Percentiles rank a stretch among this genome's conserved stretches.
These are phyloP conservation scores for Fraxinus angustifolia DNA, from an alignment of 305 asterid genomes.

Conservation along the genomic window DNA sequence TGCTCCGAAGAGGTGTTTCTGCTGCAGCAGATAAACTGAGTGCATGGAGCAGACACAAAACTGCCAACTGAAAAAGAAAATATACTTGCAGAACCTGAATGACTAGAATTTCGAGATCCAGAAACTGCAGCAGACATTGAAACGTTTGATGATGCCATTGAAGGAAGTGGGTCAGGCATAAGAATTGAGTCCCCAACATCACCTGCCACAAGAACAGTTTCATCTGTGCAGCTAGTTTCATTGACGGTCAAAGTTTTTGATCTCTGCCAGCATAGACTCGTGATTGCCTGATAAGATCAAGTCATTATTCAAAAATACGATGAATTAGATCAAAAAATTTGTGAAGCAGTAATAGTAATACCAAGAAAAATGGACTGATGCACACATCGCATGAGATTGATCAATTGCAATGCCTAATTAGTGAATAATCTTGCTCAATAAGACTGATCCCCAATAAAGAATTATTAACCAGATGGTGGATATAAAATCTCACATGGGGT, in stretches of 20 bases:
- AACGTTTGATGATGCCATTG: constrained; percentile 59
- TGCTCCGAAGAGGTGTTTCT: constrained; percentile 71
- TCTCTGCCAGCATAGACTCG: constrained; percentile 95
- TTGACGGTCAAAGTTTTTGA: constrained; percentile 63
- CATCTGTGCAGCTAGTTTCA: constrained; percentile 71
- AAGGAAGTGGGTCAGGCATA: constrained; percentile 98
- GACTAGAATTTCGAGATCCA: constrained; percentile 63
- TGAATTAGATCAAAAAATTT: constrained; percentile 6
- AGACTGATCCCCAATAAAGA: neutral
- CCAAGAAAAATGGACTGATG: neutral
- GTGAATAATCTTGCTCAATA: neutral
- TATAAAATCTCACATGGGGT: neutral
- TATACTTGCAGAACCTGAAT: constrained; percentile 55
- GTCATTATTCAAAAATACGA: constrained; percentile 17
- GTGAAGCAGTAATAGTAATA: neutral
- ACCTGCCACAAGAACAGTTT: constrained; percentile 76
- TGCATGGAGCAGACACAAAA: constrained; percentile 45
- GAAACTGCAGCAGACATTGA: constrained; percentile 50
- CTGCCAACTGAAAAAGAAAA: constrained; percentile 49
- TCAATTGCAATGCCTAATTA: neutral
- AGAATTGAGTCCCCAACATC: constrained; percentile 83
- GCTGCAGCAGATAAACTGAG: constrained; percentile 47
- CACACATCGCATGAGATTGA: neutral
- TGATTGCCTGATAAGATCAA: constrained; percentile 66
- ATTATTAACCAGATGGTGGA: neutral